These are phyloP conservation scores for Aspergillus costaricaensis DNA, from an alignment of 2,329 filamentous ascomycete species.

Conservation along the genomic window DNA sequence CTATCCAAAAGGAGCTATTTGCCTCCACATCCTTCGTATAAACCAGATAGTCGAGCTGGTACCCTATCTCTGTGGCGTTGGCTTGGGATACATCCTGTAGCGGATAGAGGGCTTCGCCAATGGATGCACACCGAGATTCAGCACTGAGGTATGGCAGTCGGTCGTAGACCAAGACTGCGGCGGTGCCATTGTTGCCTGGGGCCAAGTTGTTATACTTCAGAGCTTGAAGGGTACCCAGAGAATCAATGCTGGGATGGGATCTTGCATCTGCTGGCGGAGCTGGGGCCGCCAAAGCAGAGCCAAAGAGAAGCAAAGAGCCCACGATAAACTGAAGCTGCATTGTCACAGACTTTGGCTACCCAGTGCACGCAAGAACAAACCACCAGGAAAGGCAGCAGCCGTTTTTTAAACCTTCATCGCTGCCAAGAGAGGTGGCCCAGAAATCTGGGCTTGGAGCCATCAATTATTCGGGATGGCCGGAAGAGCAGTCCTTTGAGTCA, in stretches of 20 bases:
- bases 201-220: conserved; percentile 30
- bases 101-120: conserved; percentile 26
- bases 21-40: conserved; percentile 16
- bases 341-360: background rate
- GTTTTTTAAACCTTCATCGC: background rate
- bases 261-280: conserved; percentile 9
- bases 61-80: conserved; percentile 23
- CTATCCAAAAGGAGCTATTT: conserved; percentile 22
- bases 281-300: conserved; percentile 16
- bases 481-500: background rate
- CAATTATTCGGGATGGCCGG: background rate
- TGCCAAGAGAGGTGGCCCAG: background rate
- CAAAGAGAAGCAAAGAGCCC: conserved; percentile 15
- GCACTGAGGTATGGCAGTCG: conserved; percentile 17
- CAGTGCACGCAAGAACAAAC: background rate
- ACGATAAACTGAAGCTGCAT: conserved; percentile 18
- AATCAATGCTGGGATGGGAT: conserved; percentile 9
- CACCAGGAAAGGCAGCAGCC: background rate
- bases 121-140: conserved; percentile 19
- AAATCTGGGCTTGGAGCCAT: background rate
- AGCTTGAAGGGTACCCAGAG: conserved; percentile 23
- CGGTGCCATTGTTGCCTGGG: conserved; percentile 28
- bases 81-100: conserved; percentile 9
- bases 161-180: conserved; percentile 24
- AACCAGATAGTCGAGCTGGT: conserved; percentile 29